Base-by-base conservation (phyloP, 495 filamentous ascomycete genomes). In the Talaromyces thailandensis region DNA sequence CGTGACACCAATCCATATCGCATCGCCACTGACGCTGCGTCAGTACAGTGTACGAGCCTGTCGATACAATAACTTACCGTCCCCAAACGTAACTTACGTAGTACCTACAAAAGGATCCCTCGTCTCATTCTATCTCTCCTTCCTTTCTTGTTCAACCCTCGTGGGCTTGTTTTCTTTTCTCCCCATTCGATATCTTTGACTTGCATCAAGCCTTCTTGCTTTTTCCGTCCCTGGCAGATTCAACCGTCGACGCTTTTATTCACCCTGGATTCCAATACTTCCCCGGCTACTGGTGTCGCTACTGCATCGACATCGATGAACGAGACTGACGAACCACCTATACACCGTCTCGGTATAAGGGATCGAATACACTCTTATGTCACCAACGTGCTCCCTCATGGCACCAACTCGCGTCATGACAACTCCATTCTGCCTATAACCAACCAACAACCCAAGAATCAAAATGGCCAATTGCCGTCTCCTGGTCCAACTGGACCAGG, bases 291-390 rank as follows among this genome's bases (percentile, higher is more conserved):
- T 28, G 31, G 16, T 51, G 58, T 24, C 43, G 14, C 51, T n/a
- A 24, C 23, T 53, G 50, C 31, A 40, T 43, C 50, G 25, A 56
- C 51, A 40, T 62, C 61, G 61, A 62, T 62, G 61, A 62, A 62
- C 61, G 61, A 62, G 43, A n/a, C 50, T 45, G 61, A 62, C 53
- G 51, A 56, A 37, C 53, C 61, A 16, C 50, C 61, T 62, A 37
- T 62, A 62, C 18, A 57, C 61, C 61, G 61, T 45, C 31, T 52
- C 50, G 51, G 52, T 37, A 62, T 62, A 12, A 56, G 52, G 52
- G 29, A 62, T 57, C 61, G 61, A 32, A 25, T 62, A 29, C 50
- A 62, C 50, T 31, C 61, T n/a, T 62, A 37, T 56, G 61, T 24
- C 50, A 24, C 12, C 21, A 29, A 62, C 40, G 5, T 62, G 3